Base-by-base conservation (phyloP, 176 grass and related monocot genomes). In the Areca catechu region DNA sequence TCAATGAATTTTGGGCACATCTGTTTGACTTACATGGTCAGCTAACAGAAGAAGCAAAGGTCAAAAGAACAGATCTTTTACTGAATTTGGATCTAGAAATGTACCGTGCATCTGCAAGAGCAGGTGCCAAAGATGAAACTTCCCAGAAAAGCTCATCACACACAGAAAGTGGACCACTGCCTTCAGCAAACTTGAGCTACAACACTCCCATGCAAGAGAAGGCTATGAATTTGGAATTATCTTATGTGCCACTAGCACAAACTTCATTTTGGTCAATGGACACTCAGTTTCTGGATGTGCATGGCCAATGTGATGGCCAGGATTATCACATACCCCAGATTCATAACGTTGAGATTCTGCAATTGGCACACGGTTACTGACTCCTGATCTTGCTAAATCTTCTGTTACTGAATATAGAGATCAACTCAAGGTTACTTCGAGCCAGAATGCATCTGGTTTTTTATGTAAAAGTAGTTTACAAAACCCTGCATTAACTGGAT, bases 21-120 rank as follows among this genome's bases (percentile, higher is more conserved):
- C 71, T 98, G 22, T 98, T 98, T 80, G 87, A 98, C 80, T 89
- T 88, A 60, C 94, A 98, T 57, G 94, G 94, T 65, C 88, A 86
- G 57, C 66, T 88, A 53, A 86, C 76, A 22, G 78, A 80, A 78
- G 88, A 89, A 20, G 84, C 88, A 37, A 82, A 55, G 61, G 58
- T 48, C 54, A 88, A 85, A 72, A 92, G 71, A 73, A 82, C 83
- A 58, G 82, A 78, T 47, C 28, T 82, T 58, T 71, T 93, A 54
- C 82, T 98, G 76, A 84, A 84, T 43, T 68, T 92, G 80, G 84
- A 89, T 54, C 59, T 49, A 20, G 81, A 82, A 83, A 65, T 83
- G 68, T 53, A 76, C 60, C 53, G 63, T 48, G 67, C 92, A 89
- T 82, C 58, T 47, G 10, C 76, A 83, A 60, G 76, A 68, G 77